Evolutionary conservation across 768 basidiomycete genomes (phyloP).

Genomic region (Panaeolus cyanescens): DNA sequence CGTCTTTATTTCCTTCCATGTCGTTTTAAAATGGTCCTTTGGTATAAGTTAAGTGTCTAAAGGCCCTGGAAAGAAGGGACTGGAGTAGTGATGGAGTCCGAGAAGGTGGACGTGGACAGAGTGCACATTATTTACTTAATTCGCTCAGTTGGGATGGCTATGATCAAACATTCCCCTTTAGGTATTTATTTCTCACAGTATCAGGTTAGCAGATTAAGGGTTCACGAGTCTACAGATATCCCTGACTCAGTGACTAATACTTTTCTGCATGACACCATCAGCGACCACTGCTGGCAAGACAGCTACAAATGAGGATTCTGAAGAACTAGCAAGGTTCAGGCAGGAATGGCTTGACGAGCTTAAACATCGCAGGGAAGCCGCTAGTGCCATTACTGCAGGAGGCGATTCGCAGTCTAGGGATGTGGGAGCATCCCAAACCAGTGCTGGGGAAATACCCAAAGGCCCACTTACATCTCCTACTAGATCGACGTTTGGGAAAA

Average conservation of each 20-base stretch:
- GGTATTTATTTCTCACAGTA: slow-evolving; percentile 2
- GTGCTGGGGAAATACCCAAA: background rate
- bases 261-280: slow-evolving; percentile 21
- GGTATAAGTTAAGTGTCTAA: slow-evolving; percentile 1
- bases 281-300: slow-evolving; percentile 11
- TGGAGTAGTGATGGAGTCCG: slow-evolving; percentile 7
- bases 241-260: background rate
- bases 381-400: slow-evolving; percentile 3
- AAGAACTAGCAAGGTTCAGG: slow-evolving; percentile 63
- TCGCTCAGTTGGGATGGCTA: slow-evolving; percentile 6
- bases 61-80: slow-evolving; percentile 3
- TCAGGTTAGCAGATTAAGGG: slow-evolving; percentile 9
- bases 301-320: slow-evolving; percentile 17
- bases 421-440: background rate
- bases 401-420: slow-evolving; percentile 4
- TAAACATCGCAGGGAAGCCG: slow-evolving; percentile 31
- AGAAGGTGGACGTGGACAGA: slow-evolving; percentile 21
- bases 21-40: background rate
- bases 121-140: slow-evolving; percentile 10
- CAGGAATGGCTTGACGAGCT: slow-evolving; percentile 76
- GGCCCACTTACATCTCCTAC: background rate
- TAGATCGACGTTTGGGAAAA: background rate
- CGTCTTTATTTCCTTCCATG: slow-evolving; percentile 91
- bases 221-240: background rate
- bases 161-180: background rate